Evolutionary conservation across 2,329 filamentous ascomycete species (phyloP).

Genomic region (Drechslerella dactyloides): DNA sequence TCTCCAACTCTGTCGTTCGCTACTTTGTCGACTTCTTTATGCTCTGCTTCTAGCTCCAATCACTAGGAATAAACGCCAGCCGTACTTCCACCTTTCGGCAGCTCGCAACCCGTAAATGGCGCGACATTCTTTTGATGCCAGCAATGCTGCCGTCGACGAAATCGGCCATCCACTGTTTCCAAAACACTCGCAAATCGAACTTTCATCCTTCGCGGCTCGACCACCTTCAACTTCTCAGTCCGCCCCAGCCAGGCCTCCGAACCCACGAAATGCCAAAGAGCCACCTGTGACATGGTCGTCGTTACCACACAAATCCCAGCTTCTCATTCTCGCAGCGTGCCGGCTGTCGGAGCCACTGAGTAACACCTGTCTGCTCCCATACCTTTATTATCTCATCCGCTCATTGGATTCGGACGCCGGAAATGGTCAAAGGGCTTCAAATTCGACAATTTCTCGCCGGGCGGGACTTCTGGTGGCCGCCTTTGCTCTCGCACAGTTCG

Average conservation of each 20-base stretch:
- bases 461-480: constrained; percentile 79
- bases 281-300: constrained; percentile 71
- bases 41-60: too few relatives aligned
- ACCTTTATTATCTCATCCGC: constrained; percentile 87
- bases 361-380: constrained; percentile 77
- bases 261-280: constrained; percentile 19
- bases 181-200: constrained; percentile 13
- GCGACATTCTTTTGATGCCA: constrained; percentile 19
- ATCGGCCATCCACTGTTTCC: neutral
- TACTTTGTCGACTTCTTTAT: too few relatives aligned
- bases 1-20: too few relatives aligned
- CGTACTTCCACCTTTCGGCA: neutral
- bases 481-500: constrained; percentile 81
- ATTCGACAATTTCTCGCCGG: constrained; percentile 74
- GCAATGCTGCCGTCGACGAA: neutral
- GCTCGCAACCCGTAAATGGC: constrained; percentile 11
- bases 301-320: constrained; percentile 77
- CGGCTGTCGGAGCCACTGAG: constrained; percentile 82
- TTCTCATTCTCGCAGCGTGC: constrained; percentile 77
- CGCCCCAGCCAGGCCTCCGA: neutral
- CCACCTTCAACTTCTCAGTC: neutral
- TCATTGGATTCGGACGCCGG: constrained; percentile 64
- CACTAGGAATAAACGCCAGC: too few relatives aligned
- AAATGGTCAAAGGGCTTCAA: constrained; percentile 58
- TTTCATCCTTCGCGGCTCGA: neutral